Conservation (phyloP, 495 filamentous ascomycete species). For the Penicillium longicatenatum region DNA sequence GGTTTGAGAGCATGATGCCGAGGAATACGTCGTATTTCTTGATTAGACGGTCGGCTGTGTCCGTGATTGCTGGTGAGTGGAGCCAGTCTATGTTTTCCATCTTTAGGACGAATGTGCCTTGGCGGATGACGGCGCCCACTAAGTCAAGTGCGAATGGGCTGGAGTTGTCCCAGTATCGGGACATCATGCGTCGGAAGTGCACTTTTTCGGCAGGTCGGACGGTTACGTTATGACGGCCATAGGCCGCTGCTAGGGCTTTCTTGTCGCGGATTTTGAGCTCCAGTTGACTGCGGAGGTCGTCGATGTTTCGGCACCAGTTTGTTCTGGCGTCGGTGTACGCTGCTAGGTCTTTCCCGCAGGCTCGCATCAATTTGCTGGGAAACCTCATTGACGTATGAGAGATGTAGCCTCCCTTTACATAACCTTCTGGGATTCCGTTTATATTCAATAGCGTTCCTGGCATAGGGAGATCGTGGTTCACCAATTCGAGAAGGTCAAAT, state of each 20-base stretch:
- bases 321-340: conserved; percentile 33
- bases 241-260: conserved; percentile 10
- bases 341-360: conserved; percentile 38
- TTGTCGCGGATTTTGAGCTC: conserved; percentile 18
- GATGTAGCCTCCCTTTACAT: neutral
- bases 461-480: conserved; percentile 51
- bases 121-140: conserved; percentile 73
- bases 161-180: conserved; percentile 77
- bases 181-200: conserved; percentile 71
- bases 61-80: conserved; percentile 61
- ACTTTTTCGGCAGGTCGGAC: conserved; percentile 36
- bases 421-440: conserved; percentile 33
- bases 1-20: conserved; percentile 58
- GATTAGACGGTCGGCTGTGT: conserved; percentile 67
- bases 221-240: neutral
- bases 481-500: conserved; percentile 48
- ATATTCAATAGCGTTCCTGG: conserved; percentile 59
- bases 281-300: conserved; percentile 13
- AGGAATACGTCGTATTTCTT: conserved; percentile 73
- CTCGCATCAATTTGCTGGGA: conserved; percentile 57
- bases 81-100: conserved; percentile 80
- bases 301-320: conserved; percentile 21
- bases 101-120: conserved; percentile 77
- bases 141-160: conserved; percentile 74
- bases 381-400: conserved; percentile 44